Evolutionary conservation across 768 basidiomycete genomes (phyloP), one percentile per base, ranked within the genome.

Genomic region (Boletus sp.): DNA sequence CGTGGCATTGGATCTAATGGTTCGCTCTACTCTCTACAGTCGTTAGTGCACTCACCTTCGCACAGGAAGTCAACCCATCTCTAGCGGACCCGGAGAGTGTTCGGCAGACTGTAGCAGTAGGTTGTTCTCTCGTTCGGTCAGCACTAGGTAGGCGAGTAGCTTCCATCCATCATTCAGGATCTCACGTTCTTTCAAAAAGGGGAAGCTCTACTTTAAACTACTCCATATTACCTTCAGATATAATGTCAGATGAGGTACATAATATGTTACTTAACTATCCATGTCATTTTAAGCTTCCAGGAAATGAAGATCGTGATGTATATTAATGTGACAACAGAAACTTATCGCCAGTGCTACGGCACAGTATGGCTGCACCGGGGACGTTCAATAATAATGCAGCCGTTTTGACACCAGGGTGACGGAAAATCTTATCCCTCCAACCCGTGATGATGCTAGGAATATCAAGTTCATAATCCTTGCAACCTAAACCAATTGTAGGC

Each of bases 31-130:
- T 50, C 46, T 38, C 43, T 41, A n/a, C 33, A 7, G 21, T 37
- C 27, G 14, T 23, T 38, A 33, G 21, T 33, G 10, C 27, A 7
- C 62, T 68, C 32, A 66, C 29, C 40, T 23, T 50, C 30, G 52
- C 59, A 55, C 66, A 93, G 90, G 93, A 99, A 72, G 96, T 99
- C 55, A 98, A 98, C 69, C 97, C 97, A n/a, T 88, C 91, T 0
- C 79, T 99, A 17, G 82, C 79, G 14, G 92, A 94, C 62, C 77
- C 76, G 42, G 78, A 76, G 44, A 85, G 85, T 33, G 95, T 88
- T 9, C 73, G 83, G 60, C 86, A 95, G 74, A 99, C 97, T 0
- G 87, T 99, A 27, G 85, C 90, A 17, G 84, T 95, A 27, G 93
- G 93, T 7, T 91, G 93, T 66, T 93, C 90, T 34, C 77, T 96